Evolutionary conservation across 805 yeast species (phyloP), one percentile per base, ranked within the genome.

Genomic region (Suhomyces vadensis): DNA sequence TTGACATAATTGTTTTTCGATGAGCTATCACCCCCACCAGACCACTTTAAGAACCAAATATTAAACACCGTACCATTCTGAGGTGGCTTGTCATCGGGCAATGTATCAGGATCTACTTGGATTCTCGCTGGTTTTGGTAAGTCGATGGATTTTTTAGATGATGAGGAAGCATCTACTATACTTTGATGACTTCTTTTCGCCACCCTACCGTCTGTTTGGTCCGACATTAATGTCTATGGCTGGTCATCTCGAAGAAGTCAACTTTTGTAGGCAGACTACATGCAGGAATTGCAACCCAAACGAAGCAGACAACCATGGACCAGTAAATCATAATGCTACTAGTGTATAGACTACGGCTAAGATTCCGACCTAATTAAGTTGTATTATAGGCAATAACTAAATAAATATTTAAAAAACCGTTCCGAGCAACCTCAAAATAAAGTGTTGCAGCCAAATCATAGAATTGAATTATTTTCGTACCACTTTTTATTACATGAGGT

Each of bases 41-140:
- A 81, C 97, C 97, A 91, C 61, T 84, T 85, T 44, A 84, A 73
- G 62, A 80, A 91, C 97, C 97, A 91, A 11, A 88, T 74, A 56
- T 91, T 91, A 69, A 85, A 91, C 0, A 82, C 80, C 6, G 82
- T 78, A 0, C 96, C 96, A 0, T 85, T 77, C 51, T 87, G 95
- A 5, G 87, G 83, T 0, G 96, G 96, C 37, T 78, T 75, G 31
- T 77, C 81, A 14, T 75, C 73, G 0, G 81, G 71, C 11, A 82
- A 61, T 4, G 69, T 68, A 0, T 75, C 74, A 1, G 87, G 85
- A 44, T 82, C 83, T 1, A 87, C 80, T 57, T 89, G 97, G 2
- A 82, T 69, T 23, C 94, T 67, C 0, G 97, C 97, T 0, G 89
- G 73, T 22, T 37, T 43, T 20, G 20, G n/a, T n/a, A n/a, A n/a